These are phyloP conservation scores for Nymphaea colorata DNA, from an alignment of 164 flowering plant species.

Conservation along the genomic window DNA sequence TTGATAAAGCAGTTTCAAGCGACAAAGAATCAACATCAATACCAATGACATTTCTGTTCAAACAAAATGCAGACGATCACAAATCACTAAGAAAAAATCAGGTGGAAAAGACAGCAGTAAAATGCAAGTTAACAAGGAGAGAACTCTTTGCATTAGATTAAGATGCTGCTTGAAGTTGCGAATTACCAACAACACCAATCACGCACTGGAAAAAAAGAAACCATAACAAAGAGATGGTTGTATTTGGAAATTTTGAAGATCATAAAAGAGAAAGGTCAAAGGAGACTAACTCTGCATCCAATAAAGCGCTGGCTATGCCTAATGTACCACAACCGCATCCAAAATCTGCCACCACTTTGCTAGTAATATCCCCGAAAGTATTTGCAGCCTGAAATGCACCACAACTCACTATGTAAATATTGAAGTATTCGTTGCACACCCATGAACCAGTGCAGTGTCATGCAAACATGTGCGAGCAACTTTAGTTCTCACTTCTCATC, in stretches of 20 bases:
- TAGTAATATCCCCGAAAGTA: slow-evolving; percentile 71
- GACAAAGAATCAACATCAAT: slow-evolving; percentile 71
- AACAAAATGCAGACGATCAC: not conserved
- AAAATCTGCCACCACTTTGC: slow-evolving; percentile 87
- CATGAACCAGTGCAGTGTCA: too few relatives aligned
- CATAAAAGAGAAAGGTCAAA: not conserved
- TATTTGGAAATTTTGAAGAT: not conserved
- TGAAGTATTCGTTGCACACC: too few relatives aligned
- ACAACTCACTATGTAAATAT: too few relatives aligned
- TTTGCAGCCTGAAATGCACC: slow-evolving; percentile 57
- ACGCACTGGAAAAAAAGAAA: too few relatives aligned
- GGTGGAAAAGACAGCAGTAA: not conserved
- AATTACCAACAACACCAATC: not conserved
- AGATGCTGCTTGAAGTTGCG: not conserved
- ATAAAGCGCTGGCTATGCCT: slow-evolving; percentile 72
- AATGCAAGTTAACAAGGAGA: too few relatives aligned
- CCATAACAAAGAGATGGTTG: too few relatives aligned
- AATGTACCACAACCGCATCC: slow-evolving; percentile 99
- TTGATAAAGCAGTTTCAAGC: slow-evolving; percentile 56
- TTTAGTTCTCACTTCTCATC: too few relatives aligned
- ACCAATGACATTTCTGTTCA: slow-evolving; percentile 63
- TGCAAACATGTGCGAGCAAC: too few relatives aligned
- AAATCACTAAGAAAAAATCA: not conserved
- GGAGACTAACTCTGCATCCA: slow-evolving; percentile 75
- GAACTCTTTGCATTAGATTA: too few relatives aligned